A percentile compares a stretch with the other conserved stretches of the same genome.
Conservation (phyloP, 164 flowering plant genomes). For the Paratinospora sagittata region DNA sequence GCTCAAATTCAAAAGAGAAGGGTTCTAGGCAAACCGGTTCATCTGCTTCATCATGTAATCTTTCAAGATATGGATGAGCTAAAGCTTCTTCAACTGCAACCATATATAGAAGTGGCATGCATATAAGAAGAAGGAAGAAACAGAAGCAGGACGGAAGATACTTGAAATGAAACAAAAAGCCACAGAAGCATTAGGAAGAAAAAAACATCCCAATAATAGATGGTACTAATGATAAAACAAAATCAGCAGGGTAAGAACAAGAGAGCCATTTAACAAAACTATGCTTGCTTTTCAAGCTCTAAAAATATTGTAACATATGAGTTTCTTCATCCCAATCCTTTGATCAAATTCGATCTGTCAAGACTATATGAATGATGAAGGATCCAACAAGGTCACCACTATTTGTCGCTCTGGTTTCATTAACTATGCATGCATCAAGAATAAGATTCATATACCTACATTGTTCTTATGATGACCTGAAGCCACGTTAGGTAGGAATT, state of each 20-base stretch:
- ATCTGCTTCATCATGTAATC: conserved; percentile 79
- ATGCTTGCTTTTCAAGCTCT: neutral
- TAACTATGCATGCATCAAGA: neutral
- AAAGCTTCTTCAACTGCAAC: conserved; percentile 83
- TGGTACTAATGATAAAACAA: no score
- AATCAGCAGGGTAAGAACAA: no score
- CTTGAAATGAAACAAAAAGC: neutral
- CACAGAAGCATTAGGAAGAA: neutral
- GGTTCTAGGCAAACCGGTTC: conserved; percentile 75
- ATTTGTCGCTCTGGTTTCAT: neutral
- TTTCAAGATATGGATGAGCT: conserved; percentile 86
- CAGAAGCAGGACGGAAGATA: neutral
- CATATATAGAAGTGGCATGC: conserved; percentile 11
- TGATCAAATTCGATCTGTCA: neutral
- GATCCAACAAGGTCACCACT: neutral
- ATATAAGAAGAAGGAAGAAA: neutral
- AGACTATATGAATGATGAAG: no score
- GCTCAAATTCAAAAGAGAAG: conserved; percentile 88
- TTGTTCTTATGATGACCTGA: neutral
- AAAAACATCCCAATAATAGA: neutral
- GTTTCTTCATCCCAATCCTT: neutral
- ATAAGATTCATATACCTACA: neutral
- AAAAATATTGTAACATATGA: neutral
- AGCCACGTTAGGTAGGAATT: neutral
- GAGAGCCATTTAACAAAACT: no score